Evolutionary conservation across 176 grass and related monocot genomes (phyloP), one percentile per base, ranked within the genome.

Genomic region (Avena atlantica): DNA sequence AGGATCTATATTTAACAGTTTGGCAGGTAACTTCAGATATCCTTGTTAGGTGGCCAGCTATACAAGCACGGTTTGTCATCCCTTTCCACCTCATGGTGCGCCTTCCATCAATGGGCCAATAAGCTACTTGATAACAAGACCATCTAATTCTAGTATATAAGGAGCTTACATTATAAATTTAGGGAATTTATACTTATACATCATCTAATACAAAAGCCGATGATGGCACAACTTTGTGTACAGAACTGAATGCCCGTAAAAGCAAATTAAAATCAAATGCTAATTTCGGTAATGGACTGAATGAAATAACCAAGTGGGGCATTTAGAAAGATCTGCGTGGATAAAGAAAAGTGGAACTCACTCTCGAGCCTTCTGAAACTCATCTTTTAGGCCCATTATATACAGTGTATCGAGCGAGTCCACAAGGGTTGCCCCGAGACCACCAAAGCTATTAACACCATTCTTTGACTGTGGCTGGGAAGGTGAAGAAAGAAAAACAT

Each of bases 311-410:
- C 27, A 78, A 44, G 40, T 36, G 75, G 60, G 61, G 21, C 21
- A 74, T 85, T 88, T 20, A 58, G 14, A 60, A 79, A 48, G 21
- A 10, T 84, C 36, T 60, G 57, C 1, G 71, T 90, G 17, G 49
- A 57, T 1, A 74, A 80, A 84, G 77, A 76, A 10, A 92, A 78
- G 25, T 78, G 68, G 69, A 83, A 95, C 94, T 93, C 89, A 99
- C 97, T 99, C 92, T 95, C 91, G 94, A 71, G 97, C 94, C 85
- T 94, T 93, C 81, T 90, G 90, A 90, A 99, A 99, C 88, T 99
- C 94, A 86, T 97, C 97, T 89, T 92, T 87, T 25, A 99, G 87
- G 76, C 92, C 97, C 97, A 99, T 99, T 90, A 99, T 97, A 78
- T 99, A 92, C 20, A 97, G 81, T 76, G 97, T 99, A 89, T 97